Conservation (phyloP, 306 rosid genomes). For the Elaeagnus macrophylla region DNA sequence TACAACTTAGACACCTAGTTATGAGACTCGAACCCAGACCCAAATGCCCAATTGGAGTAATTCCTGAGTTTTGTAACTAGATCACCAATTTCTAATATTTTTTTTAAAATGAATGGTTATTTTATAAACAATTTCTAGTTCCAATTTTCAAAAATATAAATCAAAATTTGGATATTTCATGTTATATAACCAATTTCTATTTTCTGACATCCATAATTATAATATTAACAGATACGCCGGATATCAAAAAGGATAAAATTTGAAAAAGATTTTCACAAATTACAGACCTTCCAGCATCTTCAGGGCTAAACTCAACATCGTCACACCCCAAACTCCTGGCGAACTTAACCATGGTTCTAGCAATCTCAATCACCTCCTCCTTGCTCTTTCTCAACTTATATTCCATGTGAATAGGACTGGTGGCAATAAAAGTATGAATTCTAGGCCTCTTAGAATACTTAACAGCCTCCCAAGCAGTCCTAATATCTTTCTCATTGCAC, state of each 20-base stretch:
- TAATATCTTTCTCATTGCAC: slow-evolving; percentile 74
- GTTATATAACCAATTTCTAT: no score
- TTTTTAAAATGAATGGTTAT: no score
- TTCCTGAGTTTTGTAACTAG: no score
- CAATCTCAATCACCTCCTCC: slow-evolving; percentile 60
- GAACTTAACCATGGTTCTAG: slow-evolving; percentile 61
- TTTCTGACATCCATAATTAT: not conserved
- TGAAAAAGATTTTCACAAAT: not conserved
- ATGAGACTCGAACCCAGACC: no score
- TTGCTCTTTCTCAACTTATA: slow-evolving; percentile 63
- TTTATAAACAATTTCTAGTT: no score
- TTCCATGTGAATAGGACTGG: slow-evolving; percentile 84
- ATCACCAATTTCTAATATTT: no score
- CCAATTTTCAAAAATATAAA: no score
- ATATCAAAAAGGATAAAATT: not conserved
- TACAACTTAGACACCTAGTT: no score
- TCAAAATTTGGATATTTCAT: no score
- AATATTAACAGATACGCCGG: not conserved
- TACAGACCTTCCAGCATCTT: slow-evolving; percentile 90
- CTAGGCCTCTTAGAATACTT: slow-evolving; percentile 71
- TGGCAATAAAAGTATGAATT: slow-evolving; percentile 84
- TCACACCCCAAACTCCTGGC: slow-evolving; percentile 84
- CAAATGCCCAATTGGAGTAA: no score
- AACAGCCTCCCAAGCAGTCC: slow-evolving; percentile 88
- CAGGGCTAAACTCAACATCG: slow-evolving; percentile 91